phyloP scores from a whole-genome alignment of 352 stramenopile species.

The Peronospora belbahrii region DNA sequence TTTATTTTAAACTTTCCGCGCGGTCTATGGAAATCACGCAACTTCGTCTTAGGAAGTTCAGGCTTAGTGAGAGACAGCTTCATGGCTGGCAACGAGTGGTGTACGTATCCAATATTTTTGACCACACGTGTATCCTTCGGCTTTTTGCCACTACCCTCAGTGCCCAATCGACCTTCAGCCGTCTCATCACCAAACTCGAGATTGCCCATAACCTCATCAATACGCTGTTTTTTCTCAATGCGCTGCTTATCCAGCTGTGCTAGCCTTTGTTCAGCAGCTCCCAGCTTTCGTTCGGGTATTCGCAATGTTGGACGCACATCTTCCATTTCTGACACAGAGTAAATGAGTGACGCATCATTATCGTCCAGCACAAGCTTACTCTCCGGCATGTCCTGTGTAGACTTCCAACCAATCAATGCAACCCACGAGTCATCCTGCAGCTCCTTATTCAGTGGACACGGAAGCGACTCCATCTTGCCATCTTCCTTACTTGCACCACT shows the following conservation, averaged over 20 bases:
- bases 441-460: conserved; percentile 59
- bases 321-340: conserved; percentile 70
- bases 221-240: conserved; percentile 73
- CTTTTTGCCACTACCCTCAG: conserved; percentile 66
- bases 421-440: conserved; percentile 67
- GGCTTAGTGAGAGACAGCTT: conserved; percentile 82
- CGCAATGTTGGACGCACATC: conserved; percentile 72
- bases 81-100: conserved; percentile 81
- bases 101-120: conserved; percentile 79
- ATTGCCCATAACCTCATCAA: conserved; percentile 73
- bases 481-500: conserved; percentile 4
- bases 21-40: conserved; percentile 77
- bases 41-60: conserved; percentile 71
- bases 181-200: conserved; percentile 75
- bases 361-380: conserved; percentile 79
- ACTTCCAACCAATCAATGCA: conserved; percentile 72
- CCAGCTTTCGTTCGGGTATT: conserved; percentile 76
- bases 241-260: conserved; percentile 70
- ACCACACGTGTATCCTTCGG: conserved; percentile 79
- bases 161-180: conserved; percentile 49
- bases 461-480: conserved; percentile 12
- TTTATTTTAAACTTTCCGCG: conserved; percentile 85
- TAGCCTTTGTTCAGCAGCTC: conserved; percentile 61
- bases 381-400: conserved; percentile 69
- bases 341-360: conserved; percentile 73